A percentile compares a stretch with the other conserved stretches of the same genome.
Evolutionary conservation across 495 filamentous ascomycete species (phyloP).

Genomic region (Opeltia flavorubescens): DNA sequence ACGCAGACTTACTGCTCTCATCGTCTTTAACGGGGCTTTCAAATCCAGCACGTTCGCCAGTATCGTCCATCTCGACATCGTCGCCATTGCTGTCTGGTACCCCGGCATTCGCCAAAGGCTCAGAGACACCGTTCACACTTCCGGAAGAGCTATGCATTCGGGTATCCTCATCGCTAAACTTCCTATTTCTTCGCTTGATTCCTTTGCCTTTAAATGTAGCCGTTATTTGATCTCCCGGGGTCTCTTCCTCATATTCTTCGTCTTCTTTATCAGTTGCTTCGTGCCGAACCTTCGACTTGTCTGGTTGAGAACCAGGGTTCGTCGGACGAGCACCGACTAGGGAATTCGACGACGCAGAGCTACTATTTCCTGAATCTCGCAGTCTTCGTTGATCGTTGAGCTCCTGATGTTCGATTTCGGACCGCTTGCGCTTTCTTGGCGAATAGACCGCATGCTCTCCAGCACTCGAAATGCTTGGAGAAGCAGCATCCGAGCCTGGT

Average conservation of each 20-base stretch:
- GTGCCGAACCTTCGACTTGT: background rate
- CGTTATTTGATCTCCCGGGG: background rate
- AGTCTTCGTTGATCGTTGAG: conserved; percentile 18
- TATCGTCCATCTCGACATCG: conserved; percentile 26
- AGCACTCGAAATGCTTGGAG: background rate
- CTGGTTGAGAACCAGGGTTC: no score
- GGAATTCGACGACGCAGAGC: background rate
- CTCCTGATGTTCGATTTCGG: conserved; percentile 26
- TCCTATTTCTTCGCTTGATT: conserved; percentile 32
- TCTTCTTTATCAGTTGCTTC: background rate
- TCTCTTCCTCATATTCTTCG: background rate
- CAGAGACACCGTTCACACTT: background rate
- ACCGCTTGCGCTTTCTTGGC: conserved; percentile 36
- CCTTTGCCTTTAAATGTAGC: conserved; percentile 26
- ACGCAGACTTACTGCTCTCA: conserved; percentile 56
- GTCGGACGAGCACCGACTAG: background rate
- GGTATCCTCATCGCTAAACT: conserved; percentile 24
- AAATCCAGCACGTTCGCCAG: conserved; percentile 28
- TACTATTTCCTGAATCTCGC: background rate
- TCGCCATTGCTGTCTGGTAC: conserved; percentile 20
- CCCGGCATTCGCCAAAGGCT: conserved; percentile 1
- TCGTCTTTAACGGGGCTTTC: conserved; percentile 43
- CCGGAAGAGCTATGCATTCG: conserved; percentile 9
- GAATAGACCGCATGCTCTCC: background rate
- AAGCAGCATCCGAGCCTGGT: background rate